Evolutionary conservation across 1,284 basidiomycete genomes (phyloP), one percentile per base, ranked within the genome.

Genomic region (Rhodofomes roseus): DNA sequence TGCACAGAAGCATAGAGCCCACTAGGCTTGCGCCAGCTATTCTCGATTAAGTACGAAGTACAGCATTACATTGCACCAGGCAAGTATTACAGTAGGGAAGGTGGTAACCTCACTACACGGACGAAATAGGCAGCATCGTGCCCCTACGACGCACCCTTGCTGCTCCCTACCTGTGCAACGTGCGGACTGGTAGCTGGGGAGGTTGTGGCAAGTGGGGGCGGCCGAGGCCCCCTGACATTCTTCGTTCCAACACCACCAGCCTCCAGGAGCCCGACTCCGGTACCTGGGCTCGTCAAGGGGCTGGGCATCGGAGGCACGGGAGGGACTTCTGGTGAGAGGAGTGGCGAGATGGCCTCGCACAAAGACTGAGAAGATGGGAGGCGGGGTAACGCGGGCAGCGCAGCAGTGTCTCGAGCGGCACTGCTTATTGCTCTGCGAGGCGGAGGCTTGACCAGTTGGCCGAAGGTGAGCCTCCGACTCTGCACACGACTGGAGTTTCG

Each of bases 381-480:
- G 27, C 31, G 50, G 20, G 50, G 27, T 9, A 52, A 20, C 20
- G 20, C 31, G 1, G 18, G 50, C 18, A 34, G 34, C 6, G 39
- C 40, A 25, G n/a, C 22, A 29, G 29, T 39, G 36, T 39, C 29
- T 16, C 22, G 23, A 14, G 57, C 41, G 14, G 25, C 50, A 20
- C 6, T 20, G 29, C 18, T 20, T 16, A 16, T 16, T 31, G 37
- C 34, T 18, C 22, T 52, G 50, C 50, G 50, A 22, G 34, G 40
- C 14, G 41, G 27, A 39, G 58, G n/a, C 25, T 36, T 50, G 57
- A 48, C 29, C 34, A 51, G 44, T 23, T 64, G 36, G 56, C 63
- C 59, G 54, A 60, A 60, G 27, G 59, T 60, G n/a, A 29, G 20
- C 44, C 59, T 46, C 37, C 29, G 57, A 39, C 39, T 60, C 23